A percentile compares a stretch with the other conserved stretches of the same genome.
phyloP scores from a whole-genome alignment of 257 asterid genomes.

The Jacaranda copaia region DNA sequence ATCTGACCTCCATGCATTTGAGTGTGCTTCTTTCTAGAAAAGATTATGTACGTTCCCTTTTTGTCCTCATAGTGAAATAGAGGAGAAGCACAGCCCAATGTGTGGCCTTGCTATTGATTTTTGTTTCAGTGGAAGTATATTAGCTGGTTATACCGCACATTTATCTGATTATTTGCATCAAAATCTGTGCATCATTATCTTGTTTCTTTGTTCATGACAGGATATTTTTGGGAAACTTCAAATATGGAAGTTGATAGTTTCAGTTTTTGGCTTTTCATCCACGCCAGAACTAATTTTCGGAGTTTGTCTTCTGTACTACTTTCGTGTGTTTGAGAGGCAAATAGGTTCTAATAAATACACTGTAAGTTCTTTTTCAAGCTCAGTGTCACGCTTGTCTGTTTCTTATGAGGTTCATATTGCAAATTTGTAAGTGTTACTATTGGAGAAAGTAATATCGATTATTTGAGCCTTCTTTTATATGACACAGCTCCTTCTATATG shows the following conservation, averaged over 20 bases:
- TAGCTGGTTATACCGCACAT: neutral
- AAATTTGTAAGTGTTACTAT: neutral
- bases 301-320: conserved; percentile 87
- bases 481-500: conserved; percentile 28
- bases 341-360: conserved; percentile 95
- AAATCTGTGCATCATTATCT: conserved; percentile 23
- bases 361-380: conserved; percentile 60
- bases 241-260: conserved; percentile 90
- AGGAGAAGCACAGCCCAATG: neutral
- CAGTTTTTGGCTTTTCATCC: conserved; percentile 89
- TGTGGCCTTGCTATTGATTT: neutral
- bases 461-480: neutral
- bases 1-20: neutral
- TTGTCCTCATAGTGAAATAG: neutral
- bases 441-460: conserved; percentile 7
- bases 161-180: conserved; percentile 21
- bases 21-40: neutral
- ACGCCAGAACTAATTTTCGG: conserved; percentile 97
- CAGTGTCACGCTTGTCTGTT: conserved; percentile 32
- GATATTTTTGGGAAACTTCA: conserved; percentile 89
- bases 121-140: neutral
- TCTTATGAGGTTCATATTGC: conserved; percentile 33
- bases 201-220: conserved; percentile 58
- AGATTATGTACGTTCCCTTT: conserved; percentile 11
- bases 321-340: conserved; percentile 98